Base-by-base conservation (phyloP, 2,329 filamentous ascomycete species). In the Diaporthe eres region DNA sequence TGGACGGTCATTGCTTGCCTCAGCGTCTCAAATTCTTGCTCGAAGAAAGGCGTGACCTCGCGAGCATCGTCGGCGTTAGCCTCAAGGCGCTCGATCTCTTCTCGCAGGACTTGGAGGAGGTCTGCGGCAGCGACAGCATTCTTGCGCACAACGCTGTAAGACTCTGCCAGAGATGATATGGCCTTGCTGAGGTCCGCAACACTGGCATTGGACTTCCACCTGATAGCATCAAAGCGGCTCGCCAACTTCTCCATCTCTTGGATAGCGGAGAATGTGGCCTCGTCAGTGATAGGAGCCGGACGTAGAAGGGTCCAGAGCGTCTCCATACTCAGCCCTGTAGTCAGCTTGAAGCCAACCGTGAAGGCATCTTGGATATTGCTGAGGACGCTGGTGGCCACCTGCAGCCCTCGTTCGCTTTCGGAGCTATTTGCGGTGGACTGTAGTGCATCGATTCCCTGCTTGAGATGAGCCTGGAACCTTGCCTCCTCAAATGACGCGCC, bases 241-340 rank as follows among this genome's bases (percentile, higher is more conserved):
- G 90, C 91, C 6, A 94, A 85, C 15, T 84, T 84, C 77, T 92
- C 88, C 79, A 94, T 85, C 51, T 88, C 85, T 17, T 86, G 77
- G 9, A 89, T 84, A 49, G 86, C 87, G 39, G 86, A 82, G 57
- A 92, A 83, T 0, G 86, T 84, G 5, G 81, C 79, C 34, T 85
- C 82, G 25, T 87, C 86, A 2, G 87, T 83, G 31, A 92, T 86
- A 6, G 91, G 88, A 15, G 86, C 82, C 0, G 95, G 94, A 72
- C 94, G 90, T 80, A 97, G 90, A 1, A 87, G 81, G 57, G 90
- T 90, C 96, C 96, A 98, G 7, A 98, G 87, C 12, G 86, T 83
- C 81, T 97, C 94, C 94, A 97, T 97, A 78, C 91, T 93, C 17
- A 95, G 86, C 0, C 95, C 95, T 2, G 93, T 95, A 0, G 88